These are phyloP conservation scores for rapeseed (Brassica napus) DNA, from an alignment of 345 rosid species.

Conservation along the genomic window Da-Ae NC_063434.1:5269001-5269500, in stretches of 20 bases:
- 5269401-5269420: too few relatives aligned
- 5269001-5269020: constrained; percentile 89
- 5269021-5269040: constrained; percentile 94
- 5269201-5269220: constrained; percentile 73
- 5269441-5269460: not conserved
- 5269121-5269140: constrained; percentile 98
- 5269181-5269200: constrained; percentile 83
- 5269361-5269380: not conserved
- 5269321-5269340: not conserved
- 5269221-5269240: too few relatives aligned
- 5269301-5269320: not conserved
- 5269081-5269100: constrained; percentile 96
- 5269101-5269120: constrained; percentile 92
- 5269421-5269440: too few relatives aligned
- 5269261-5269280: too few relatives aligned
- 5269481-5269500: not conserved
- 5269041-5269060: constrained; percentile 98
- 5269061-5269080: constrained; percentile 98
- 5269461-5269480: not conserved
- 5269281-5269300: not conserved
- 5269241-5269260: too few relatives aligned
- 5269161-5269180: constrained; percentile 98
- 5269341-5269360: not conserved
- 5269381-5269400: not conserved
- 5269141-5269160: constrained; percentile 95